Conservation (phyloP, 108 stramenopile species). For the Stephanodiscus triporus region DNA sequence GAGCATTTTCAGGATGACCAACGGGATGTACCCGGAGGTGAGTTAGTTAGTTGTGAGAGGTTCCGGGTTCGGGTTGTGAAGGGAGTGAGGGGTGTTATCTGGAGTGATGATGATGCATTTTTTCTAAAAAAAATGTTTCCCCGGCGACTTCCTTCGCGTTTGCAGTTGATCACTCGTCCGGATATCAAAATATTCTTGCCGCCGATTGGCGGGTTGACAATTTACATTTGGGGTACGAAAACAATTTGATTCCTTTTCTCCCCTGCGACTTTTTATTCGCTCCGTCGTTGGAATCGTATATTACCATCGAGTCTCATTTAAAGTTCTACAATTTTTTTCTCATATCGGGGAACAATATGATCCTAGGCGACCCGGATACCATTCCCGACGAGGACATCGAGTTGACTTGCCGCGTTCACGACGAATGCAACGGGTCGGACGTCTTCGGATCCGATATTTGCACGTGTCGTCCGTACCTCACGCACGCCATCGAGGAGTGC, state of each 20-base stretch:
- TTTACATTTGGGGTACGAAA: slow-evolving; percentile 99
- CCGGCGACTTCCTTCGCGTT: no score
- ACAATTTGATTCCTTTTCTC: no score
- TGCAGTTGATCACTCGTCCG: slow-evolving; percentile 92
- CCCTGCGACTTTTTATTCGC: no score
- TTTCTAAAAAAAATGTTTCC: no score
- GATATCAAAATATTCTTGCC: slow-evolving; percentile 99
- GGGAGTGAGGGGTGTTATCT: no score
- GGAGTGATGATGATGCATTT: no score
- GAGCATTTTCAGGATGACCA: slow-evolving; percentile 97
- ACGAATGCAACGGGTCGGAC: slow-evolving; percentile 99
- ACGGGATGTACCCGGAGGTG: slow-evolving; percentile 99
- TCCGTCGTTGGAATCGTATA: no score
- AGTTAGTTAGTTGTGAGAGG: no score
- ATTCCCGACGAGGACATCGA: slow-evolving; percentile 98
- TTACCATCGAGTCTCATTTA: no score
- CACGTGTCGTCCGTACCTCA: slow-evolving; percentile 98
- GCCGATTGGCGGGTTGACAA: slow-evolving; percentile 98
- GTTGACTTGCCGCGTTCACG: slow-evolving; percentile 96
- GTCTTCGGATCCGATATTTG: slow-evolving; percentile 99
- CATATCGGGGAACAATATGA: no score
- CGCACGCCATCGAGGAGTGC: slow-evolving; percentile 99
- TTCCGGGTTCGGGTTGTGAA: no score
- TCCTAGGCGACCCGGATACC: slow-evolving; percentile 94
- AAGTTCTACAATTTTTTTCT: no score